Evolutionary conservation across 2,329 filamentous ascomycete species (phyloP), one percentile per base, ranked within the genome.

Genomic region (Sporothrix schenckii): DNA sequence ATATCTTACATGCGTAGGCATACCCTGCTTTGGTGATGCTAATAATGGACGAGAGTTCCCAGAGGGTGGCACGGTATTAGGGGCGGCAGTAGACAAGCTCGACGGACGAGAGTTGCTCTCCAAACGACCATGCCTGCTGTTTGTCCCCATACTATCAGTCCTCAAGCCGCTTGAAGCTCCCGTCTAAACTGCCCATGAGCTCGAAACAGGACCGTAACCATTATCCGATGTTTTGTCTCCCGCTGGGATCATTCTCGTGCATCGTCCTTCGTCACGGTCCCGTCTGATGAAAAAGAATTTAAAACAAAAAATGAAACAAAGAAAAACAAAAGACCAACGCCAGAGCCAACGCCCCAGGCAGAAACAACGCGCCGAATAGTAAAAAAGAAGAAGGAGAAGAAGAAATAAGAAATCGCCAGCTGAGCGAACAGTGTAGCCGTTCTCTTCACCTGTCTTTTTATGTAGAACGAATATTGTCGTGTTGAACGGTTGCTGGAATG

Each of bases 1-100:
- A n/a, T 41, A 58, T 58, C 54, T 58, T 58, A 58, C 54, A 58
- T 41, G 54, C 16, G 30, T 58, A 21, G 54, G 30, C 54, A 41
- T 58, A 9, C 14, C 30, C 34, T 30, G 7, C 14, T n/a, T 30
- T 39, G 24, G 30, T 41, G 30, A 41, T 21, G 54, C 39, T 16
- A 39, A 58, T 30, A 13, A n/a, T 7, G 14, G 16, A 11, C 9
- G 16, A 13, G 13, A n/a, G 30, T 27, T 41, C 19, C 54, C 24
- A 16, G 27, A 34, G 10, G 27, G 53, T 4, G 13, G 10, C 14
- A n/a, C 27, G 34, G 9, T 5, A 34, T 39, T 27, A 34, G 53
- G 53, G 53, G 53, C 53, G 34, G 34, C 34, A 56, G 27, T 34
- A 6, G 27, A 30, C 53, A 19, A 10, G 10, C 3, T 56, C 6